Base-by-base conservation (phyloP, 768 basidiomycete genomes). In the Sutorius australiensis region DNA sequence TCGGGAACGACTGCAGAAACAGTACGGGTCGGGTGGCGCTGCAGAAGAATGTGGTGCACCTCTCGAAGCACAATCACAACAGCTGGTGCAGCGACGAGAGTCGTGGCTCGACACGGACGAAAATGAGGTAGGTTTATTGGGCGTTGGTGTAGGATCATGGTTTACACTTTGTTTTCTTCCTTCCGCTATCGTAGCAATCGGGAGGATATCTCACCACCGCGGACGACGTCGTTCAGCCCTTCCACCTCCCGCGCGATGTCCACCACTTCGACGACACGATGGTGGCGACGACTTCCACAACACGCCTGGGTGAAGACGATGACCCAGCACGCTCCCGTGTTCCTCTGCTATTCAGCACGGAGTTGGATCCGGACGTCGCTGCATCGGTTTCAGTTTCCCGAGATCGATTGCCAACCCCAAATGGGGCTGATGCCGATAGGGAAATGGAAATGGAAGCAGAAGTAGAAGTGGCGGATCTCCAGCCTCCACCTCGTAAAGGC, bases 1-100 rank as follows among this genome's bases (percentile, higher is more conserved):
- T 54, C 81, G 93, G 14, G 80, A 89, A 61, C 81, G 92, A 41
- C 74, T 98, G 32, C 87, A 87, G 64, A 82, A 81, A 46, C 85
- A 95, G 65, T 97, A 95, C 69, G 80, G 69, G 8, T 61, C 61
- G 14, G 56, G 50, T 30, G 50, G 30, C 37, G 24, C 24, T 24
- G 48, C 50, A 14, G 45, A 40, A 6, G 32, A 30, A n/a, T 28
- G 21, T 1, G 40, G 46, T 6, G 50, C 61, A 24, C 49, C 51
- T 37, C 21, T 19, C 5, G 41, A 43, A 32, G 37, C 48, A 38
- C 46, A 21, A 40, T 24, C 32, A 14, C 61, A 57, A n/a, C 42
- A 46, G 6, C 16, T 57, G 19, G 19, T 50, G 32, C 60, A 36
- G 46, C 54, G 42, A 62, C 47, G 45, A 32, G 46, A 47, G 54